Percentiles rank a stretch among this genome's conserved stretches.
phyloP scores from a whole-genome alignment of 2,329 filamentous ascomycete species.

The Diaporthe eres region DNA sequence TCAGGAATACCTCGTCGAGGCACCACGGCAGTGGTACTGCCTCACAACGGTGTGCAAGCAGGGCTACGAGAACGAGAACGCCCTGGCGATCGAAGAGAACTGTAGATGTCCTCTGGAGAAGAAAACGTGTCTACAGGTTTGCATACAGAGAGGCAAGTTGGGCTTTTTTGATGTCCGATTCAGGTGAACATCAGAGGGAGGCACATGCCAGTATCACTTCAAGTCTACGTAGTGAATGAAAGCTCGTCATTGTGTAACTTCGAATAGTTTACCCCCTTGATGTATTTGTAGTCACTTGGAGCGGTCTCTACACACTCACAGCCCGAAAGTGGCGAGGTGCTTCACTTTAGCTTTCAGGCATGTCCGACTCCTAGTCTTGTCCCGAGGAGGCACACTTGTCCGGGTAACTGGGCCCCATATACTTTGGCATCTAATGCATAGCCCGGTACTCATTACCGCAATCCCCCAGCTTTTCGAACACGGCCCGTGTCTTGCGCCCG shows the following conservation, averaged over 20 bases:
- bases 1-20: background rate
- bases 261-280: background rate
- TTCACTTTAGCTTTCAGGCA: background rate
- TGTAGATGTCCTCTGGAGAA: background rate
- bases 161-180: background rate
- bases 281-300: background rate
- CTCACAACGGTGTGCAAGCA: background rate
- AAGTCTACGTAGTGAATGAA: background rate
- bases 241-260: background rate
- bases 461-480: conserved; percentile 50
- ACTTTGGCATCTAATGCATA: conserved; percentile 44
- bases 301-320: background rate
- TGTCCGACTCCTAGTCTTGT: background rate
- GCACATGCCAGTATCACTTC: background rate
- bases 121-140: background rate
- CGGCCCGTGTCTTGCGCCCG: conserved; percentile 39
- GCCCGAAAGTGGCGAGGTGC: background rate
- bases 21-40: background rate
- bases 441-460: conserved; percentile 52
- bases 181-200: background rate
- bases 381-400: background rate
- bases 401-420: background rate
- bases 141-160: background rate
- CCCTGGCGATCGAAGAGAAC: background rate
- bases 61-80: background rate